Conservation (phyloP, 345 rosid species). For the Gossypium bickii region DNA sequence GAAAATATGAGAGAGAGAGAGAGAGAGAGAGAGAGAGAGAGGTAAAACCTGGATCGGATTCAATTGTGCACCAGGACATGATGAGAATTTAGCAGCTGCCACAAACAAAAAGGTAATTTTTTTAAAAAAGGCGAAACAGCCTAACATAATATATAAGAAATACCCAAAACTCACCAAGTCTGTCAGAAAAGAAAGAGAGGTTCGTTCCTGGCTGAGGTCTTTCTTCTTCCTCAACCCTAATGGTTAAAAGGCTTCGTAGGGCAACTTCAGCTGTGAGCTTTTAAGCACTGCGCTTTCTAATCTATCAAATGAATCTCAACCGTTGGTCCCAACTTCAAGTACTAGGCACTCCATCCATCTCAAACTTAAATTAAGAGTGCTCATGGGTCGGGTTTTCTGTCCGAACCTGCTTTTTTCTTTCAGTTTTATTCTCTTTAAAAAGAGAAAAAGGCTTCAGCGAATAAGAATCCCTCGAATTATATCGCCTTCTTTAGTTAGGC, state of each 20-base stretch:
- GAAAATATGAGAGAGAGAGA: neutral
- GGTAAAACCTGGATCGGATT: slow-evolving; percentile 87
- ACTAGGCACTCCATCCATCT: too few species aligned
- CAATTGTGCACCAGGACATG: slow-evolving; percentile 99
- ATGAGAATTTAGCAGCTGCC: slow-evolving; percentile 2
- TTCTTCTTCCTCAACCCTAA: slow-evolving; percentile 2
- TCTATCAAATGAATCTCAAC: neutral
- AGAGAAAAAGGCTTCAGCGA: too few species aligned
- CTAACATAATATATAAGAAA: neutral
- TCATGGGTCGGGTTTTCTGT: too few species aligned
- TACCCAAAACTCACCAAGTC: neutral
- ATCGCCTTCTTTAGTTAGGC: too few species aligned
- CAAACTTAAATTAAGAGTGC: too few species aligned
- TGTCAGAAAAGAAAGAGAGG: neutral
- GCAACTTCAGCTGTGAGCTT: neutral
- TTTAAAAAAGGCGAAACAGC: too few species aligned
- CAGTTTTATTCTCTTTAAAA: too few species aligned
- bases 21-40: neutral
- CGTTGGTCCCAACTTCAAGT: neutral
- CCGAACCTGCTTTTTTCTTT: too few species aligned
- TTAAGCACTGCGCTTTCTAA: neutral
- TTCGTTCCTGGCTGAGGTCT: neutral
- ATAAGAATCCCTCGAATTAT: too few species aligned
- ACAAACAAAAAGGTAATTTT: neutral
- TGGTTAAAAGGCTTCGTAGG: neutral